Conservation (phyloP, 805 yeast genomes). For the Metschnikowia kunwiensis region DNA sequence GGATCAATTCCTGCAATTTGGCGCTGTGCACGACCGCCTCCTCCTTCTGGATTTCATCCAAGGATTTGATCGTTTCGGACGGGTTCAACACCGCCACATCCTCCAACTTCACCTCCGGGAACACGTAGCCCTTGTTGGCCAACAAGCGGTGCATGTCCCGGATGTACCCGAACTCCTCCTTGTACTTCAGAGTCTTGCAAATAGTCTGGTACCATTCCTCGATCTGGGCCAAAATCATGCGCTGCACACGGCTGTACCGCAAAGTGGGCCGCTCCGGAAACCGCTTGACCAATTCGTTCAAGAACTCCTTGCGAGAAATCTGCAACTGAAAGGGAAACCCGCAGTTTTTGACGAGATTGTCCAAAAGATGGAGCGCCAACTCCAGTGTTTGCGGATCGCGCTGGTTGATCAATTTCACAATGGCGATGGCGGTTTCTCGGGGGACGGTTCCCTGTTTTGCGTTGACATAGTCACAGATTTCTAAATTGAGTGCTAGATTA, state of each 20-base stretch:
- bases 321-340: slow-evolving; percentile 97
- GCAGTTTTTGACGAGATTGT: slow-evolving; percentile 92
- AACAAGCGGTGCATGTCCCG: slow-evolving; percentile 94
- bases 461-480: slow-evolving; percentile 90
- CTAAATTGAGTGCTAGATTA: slow-evolving; percentile 80
- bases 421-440: slow-evolving; percentile 85
- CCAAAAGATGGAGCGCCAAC: slow-evolving; percentile 79
- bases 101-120: slow-evolving; percentile 87
- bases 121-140: slow-evolving; percentile 84
- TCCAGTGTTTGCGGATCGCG: slow-evolving; percentile 80
- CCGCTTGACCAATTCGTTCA: slow-evolving; percentile 86
- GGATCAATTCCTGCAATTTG: slow-evolving; percentile 88
- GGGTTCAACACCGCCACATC: slow-evolving; percentile 94
- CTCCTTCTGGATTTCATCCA: slow-evolving; percentile 87
- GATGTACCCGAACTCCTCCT: slow-evolving; percentile 87
- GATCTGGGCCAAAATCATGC: slow-evolving; percentile 80
- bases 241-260: slow-evolving; percentile 77
- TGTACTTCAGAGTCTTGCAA: slow-evolving; percentile 83
- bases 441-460: slow-evolving; percentile 89
- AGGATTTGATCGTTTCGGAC: slow-evolving; percentile 77
- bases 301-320: slow-evolving; percentile 89
- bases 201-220: slow-evolving; percentile 98
- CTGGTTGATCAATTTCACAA: slow-evolving; percentile 78
- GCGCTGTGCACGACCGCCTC: slow-evolving; percentile 92
- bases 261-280: slow-evolving; percentile 95